A percentile compares a stretch with the other conserved stretches of the same genome.
Evolutionary conservation across 495 filamentous ascomycete species (phyloP).

Genomic region (Haplographium delicatum): DNA sequence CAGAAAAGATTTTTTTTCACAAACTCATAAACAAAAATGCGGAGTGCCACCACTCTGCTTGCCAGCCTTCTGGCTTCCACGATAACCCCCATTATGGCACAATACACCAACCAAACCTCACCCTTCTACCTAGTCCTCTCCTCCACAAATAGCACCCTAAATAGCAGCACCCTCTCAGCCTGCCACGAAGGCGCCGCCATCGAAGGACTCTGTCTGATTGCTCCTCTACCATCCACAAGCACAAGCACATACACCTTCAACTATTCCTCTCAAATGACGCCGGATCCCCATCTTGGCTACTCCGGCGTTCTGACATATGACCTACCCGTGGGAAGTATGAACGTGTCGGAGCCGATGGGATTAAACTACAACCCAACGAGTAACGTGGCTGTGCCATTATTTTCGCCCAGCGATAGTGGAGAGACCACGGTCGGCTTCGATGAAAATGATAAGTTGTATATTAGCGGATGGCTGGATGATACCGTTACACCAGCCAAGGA

Average conservation of each 20-base stretch:
- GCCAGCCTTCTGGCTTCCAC: no score
- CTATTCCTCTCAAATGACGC: slow-evolving; percentile 16
- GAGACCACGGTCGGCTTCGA: slow-evolving; percentile 39
- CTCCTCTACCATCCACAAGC: slow-evolving; percentile 12
- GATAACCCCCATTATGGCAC: no score
- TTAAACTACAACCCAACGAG: slow-evolving; percentile 37
- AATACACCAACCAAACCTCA: slow-evolving; percentile 31
- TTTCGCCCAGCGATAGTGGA: slow-evolving; percentile 29
- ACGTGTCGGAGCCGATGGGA: slow-evolving; percentile 32
- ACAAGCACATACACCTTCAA: slow-evolving; percentile 38
- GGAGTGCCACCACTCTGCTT: no score
- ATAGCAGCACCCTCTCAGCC: slow-evolving; percentile 34
- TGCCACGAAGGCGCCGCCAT: slow-evolving; percentile 54
- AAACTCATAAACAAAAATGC: no score
- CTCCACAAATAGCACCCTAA: slow-evolving; percentile 22
- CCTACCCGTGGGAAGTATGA: slow-evolving; percentile 30
- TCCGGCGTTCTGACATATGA: slow-evolving; percentile 35
- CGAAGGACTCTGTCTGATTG: slow-evolving; percentile 44
- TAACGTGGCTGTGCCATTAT: slow-evolving; percentile 48
- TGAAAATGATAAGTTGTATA: slow-evolving; percentile 33
- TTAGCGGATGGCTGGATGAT: slow-evolving; percentile 37
- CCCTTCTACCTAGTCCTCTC: slow-evolving; percentile 38
- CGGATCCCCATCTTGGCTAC: slow-evolving; percentile 7
- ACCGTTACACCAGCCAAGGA: slow-evolving; percentile 25
- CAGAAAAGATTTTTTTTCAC: no score